Conservation (phyloP, 2,329 filamentous ascomycete genomes). For the Penicillium sp. region DNA sequence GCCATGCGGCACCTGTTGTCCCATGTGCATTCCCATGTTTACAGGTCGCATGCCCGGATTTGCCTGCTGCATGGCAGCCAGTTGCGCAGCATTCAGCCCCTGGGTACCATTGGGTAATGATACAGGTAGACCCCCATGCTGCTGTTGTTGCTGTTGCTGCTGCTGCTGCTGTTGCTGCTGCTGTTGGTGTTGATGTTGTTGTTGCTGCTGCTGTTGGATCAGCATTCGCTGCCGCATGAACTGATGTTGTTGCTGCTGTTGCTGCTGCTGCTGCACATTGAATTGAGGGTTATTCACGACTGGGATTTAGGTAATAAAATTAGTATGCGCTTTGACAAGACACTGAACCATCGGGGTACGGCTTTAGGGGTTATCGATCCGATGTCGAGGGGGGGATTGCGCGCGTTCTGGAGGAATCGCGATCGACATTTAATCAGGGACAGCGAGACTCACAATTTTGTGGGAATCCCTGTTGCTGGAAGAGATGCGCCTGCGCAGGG, state of each 20-base stretch:
- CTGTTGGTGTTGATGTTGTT: constrained; percentile 29
- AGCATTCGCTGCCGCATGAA: constrained; percentile 14
- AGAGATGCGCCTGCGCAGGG: constrained; percentile 55
- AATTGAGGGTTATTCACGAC: constrained; percentile 48
- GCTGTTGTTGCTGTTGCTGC: constrained; percentile 36
- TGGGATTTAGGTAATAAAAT: constrained; percentile 15
- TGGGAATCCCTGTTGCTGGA: constrained; percentile 50
- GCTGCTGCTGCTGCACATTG: constrained; percentile 38
- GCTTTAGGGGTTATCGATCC: background rate
- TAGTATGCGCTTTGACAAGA: constrained; percentile 8
- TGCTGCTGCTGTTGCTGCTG: constrained; percentile 27
- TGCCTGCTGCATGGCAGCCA: constrained; percentile 43
- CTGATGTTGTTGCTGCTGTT: constrained; percentile 27
- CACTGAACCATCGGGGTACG: background rate
- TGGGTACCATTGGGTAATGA: constrained; percentile 45
- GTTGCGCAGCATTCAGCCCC: constrained; percentile 42
- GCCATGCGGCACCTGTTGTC: constrained; percentile 43
- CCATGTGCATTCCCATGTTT: constrained; percentile 42
- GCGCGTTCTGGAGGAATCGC: background rate
- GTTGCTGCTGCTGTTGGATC: constrained; percentile 32
- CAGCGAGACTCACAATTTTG: constrained; percentile 41
- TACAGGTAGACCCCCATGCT: constrained; percentile 38
- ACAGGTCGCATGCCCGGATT: constrained; percentile 43
- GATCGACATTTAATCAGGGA: background rate
- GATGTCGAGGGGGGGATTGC: background rate